Base-by-base conservation (phyloP, 2,329 filamentous ascomycete genomes). In the Mycogone perniciosa region DNA sequence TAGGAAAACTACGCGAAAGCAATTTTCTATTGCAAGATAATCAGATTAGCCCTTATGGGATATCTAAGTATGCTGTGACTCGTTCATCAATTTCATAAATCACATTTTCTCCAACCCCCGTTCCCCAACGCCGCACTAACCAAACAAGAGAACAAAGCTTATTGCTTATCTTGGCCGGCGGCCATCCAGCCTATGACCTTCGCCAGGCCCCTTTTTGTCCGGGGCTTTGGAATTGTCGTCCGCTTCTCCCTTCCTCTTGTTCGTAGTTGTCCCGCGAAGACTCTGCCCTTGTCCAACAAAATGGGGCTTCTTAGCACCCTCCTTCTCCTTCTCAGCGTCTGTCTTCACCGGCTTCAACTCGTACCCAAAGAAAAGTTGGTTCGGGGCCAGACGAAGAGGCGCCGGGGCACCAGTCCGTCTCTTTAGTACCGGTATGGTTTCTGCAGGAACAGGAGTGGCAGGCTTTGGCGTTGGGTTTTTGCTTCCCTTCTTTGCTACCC, bases 301-400 rank as follows among this genome's bases (percentile, higher is more conserved):
- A 59, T 83, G 82, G n/a, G 86, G 85, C 57, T 82, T 81, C 53
- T 77, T 76, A 4, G 79, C 76, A n/a, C 82, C 58, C 54, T 82
- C 79, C 35, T 82, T 78, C 53, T 82, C 80, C 64, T 82, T 84
- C 52, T 89, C 82, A 34, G 82, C 85, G 51, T 86, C 82, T 7
- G 88, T 88, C 73, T 89, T 91, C 39, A 95, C 76, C 0, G 92
- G 92, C 67, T 87, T 95, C 64, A 96, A 80, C 62, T 95, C 86
- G 63, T 97, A 99, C 3, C 93, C 93, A 57, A 99, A 95, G 75
- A 99, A 99, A 4, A 99, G 76, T 70, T 96, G 95, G 61, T 93
- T 93, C 0, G 88, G 86, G 0, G 89, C 81, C 46, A 99, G 68
- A 30, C 93, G 80, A 6, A 99, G 77, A 4, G 92, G 90, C 64